A percentile compares a stretch with the other conserved stretches of the same genome.
These are phyloP conservation scores for Trichoderma cornu-damae DNA, from an alignment of 2,329 filamentous ascomycete species.

Conservation along the genomic window DNA sequence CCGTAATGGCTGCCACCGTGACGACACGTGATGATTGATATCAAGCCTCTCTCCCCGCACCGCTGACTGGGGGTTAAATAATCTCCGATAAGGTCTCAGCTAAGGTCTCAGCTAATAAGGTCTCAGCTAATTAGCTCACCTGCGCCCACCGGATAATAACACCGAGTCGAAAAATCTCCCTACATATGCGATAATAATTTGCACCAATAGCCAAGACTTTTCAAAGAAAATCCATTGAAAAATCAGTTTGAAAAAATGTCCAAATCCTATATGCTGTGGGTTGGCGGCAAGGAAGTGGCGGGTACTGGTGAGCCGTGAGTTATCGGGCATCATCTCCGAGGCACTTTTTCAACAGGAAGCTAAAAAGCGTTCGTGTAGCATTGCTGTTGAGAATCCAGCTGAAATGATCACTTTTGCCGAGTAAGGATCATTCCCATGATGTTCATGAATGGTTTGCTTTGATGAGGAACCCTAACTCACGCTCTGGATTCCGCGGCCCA, in stretches of 20 bases:
- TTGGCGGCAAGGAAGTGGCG: slow-evolving; percentile 24
- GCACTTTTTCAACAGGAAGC: not conserved
- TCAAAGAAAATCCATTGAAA: not conserved
- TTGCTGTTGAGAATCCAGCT: slow-evolving; percentile 50
- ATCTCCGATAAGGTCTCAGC: slow-evolving; percentile 1
- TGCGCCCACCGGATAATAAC: not conserved
- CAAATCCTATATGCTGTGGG: slow-evolving; percentile 24
- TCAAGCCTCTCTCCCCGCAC: slow-evolving; percentile 6
- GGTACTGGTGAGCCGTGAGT: slow-evolving; percentile 45
- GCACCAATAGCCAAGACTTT: no score
- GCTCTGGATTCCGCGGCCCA: slow-evolving; percentile 11
- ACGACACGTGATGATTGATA: slow-evolving; percentile 13
- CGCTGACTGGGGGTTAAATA: not conserved
- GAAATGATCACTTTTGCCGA: slow-evolving; percentile 26
- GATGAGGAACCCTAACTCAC: not conserved
- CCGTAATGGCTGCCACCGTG: not conserved
- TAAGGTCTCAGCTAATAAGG: slow-evolving; percentile 9
- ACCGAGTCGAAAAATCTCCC: not conserved
- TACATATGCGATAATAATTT: not conserved
- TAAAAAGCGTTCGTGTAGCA: slow-evolving; percentile 32
- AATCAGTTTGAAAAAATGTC: not conserved
- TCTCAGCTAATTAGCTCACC: not conserved
- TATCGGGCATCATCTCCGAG: not conserved
- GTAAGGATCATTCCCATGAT: not conserved
- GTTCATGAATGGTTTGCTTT: not conserved